phyloP scores from a whole-genome alignment of 1,284 basidiomycete genomes.

The Irpex lacteus region DNA sequence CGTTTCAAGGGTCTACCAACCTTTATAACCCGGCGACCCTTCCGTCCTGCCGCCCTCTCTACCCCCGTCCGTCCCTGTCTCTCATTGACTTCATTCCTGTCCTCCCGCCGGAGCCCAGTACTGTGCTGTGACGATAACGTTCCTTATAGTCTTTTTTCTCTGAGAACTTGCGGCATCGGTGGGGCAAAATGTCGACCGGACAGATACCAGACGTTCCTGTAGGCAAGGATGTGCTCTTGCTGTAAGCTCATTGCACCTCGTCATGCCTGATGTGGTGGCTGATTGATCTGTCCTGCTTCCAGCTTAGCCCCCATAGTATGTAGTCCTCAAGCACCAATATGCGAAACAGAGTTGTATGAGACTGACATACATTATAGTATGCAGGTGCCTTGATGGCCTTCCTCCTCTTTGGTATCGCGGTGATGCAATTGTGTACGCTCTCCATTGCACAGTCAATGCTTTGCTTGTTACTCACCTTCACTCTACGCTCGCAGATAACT shows the following conservation, averaged over 20 bases:
- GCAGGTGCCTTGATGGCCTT: constrained; percentile 7
- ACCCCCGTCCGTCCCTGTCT: not conserved
- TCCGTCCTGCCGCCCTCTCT: not conserved
- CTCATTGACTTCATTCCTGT: not conserved
- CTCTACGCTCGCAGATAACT: constrained; percentile 4
- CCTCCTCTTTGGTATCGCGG: constrained; percentile 13
- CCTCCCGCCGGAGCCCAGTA: not conserved
- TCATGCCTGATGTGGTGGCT: not conserved
- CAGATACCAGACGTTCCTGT: not conserved
- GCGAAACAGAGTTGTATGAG: not conserved
- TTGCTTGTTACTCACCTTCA: not conserved
- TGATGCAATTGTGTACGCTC: constrained; percentile 13
- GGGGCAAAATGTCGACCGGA: not conserved
- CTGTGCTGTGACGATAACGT: not conserved
- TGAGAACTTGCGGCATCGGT: not conserved
- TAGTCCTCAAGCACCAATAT: not conserved
- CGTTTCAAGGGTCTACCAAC: not conserved
- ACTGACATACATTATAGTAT: not conserved
- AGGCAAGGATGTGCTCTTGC: not conserved
- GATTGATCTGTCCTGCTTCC: not conserved
- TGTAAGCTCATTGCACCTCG: not conserved
- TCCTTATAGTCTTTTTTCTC: not conserved
- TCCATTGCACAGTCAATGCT: not conserved
- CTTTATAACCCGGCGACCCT: not conserved
- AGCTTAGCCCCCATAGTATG: not conserved